A percentile compares a stretch with the other conserved stretches of the same genome.
These are phyloP conservation scores for Penicillium crystallinum DNA, from an alignment of 495 filamentous ascomycete species.

Conservation along the genomic window DNA sequence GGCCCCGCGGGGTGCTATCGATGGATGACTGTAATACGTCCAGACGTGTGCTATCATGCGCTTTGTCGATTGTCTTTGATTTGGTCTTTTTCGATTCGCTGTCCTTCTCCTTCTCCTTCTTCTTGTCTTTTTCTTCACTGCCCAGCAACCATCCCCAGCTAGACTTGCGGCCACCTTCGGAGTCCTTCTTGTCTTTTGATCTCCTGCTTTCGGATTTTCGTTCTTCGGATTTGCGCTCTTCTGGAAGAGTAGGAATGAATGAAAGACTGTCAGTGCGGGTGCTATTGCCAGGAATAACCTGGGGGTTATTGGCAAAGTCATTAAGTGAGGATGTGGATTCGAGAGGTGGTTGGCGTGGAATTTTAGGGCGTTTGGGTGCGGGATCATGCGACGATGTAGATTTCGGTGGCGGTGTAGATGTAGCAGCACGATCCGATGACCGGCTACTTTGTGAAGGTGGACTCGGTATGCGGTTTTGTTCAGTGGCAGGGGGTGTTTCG, in stretches of 20 bases:
- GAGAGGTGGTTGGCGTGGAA: slow-evolving; percentile 22
- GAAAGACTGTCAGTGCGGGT: slow-evolving; percentile 73
- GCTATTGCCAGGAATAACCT: slow-evolving; percentile 62
- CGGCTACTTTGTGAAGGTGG: slow-evolving; percentile 40
- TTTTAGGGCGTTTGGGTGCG: slow-evolving; percentile 22
- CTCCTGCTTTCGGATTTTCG: slow-evolving; percentile 61
- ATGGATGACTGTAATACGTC: slow-evolving; percentile 80
- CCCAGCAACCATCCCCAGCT: slow-evolving; percentile 78
- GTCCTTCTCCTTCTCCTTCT: slow-evolving; percentile 56
- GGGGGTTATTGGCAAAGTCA: slow-evolving; percentile 34
- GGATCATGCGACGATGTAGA: slow-evolving; percentile 17
- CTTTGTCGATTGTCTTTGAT: slow-evolving; percentile 54
- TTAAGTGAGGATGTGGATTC: slow-evolving; percentile 29
- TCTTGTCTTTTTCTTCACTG: slow-evolving; percentile 67
- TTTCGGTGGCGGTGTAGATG: slow-evolving; percentile 26
- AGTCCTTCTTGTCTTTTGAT: slow-evolving; percentile 58
- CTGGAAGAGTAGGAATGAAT: slow-evolving; percentile 72
- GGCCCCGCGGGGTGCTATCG: slow-evolving; percentile 58
- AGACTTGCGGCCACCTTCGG: slow-evolving; percentile 63
- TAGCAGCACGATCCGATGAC: slow-evolving; percentile 48
- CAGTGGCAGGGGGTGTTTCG: slow-evolving; percentile 54
- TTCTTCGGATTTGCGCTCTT: slow-evolving; percentile 61
- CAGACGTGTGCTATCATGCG: slow-evolving; percentile 65
- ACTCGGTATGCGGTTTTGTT: slow-evolving; percentile 23
- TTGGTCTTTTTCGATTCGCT: slow-evolving; percentile 57